Conservation (phyloP, 2,329 filamentous ascomycete species). For the Colletotrichum gloeosporioides region DNA sequence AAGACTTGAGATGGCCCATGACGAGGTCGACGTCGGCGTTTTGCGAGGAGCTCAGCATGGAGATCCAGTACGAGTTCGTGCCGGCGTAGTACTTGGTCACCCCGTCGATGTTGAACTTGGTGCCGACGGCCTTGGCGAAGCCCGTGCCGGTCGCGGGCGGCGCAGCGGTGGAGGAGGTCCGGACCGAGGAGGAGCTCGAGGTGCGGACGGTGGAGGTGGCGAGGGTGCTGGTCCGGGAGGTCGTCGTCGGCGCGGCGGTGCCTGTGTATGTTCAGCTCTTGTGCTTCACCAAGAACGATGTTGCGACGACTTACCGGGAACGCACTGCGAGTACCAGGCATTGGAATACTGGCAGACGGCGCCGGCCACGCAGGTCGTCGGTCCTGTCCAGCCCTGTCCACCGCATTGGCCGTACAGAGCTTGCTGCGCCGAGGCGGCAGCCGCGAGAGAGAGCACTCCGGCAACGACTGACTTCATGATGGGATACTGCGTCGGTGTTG, state of each 20-base stretch:
- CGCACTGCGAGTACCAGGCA: slow-evolving; percentile 42
- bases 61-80: slow-evolving; percentile 63
- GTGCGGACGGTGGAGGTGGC: slow-evolving; percentile 10
- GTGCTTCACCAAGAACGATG: no score
- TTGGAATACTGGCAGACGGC: slow-evolving; percentile 40
- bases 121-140: slow-evolving; percentile 29
- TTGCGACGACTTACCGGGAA: slow-evolving; percentile 29
- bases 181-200: slow-evolving; percentile 9
- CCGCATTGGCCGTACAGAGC: slow-evolving; percentile 44
- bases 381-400: slow-evolving; percentile 44
- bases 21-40: slow-evolving; percentile 58
- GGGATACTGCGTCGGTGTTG: neutral
- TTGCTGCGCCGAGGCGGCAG: slow-evolving; percentile 20
- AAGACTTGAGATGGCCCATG: slow-evolving; percentile 50
- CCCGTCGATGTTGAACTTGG: slow-evolving; percentile 48
- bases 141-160: slow-evolving; percentile 22
- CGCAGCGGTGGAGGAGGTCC: slow-evolving; percentile 11
- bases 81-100: slow-evolving; percentile 55
- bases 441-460: slow-evolving; percentile 10
- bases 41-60: slow-evolving; percentile 54
- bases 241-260: slow-evolving; percentile 22
- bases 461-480: slow-evolving; percentile 17
- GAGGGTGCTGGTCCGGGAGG: slow-evolving; percentile 1
- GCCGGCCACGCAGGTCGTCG: slow-evolving; percentile 47
- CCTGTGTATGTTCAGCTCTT: neutral